Base-by-base conservation (phyloP, 495 filamentous ascomycete species). In the Penicillium coffeae region DNA sequence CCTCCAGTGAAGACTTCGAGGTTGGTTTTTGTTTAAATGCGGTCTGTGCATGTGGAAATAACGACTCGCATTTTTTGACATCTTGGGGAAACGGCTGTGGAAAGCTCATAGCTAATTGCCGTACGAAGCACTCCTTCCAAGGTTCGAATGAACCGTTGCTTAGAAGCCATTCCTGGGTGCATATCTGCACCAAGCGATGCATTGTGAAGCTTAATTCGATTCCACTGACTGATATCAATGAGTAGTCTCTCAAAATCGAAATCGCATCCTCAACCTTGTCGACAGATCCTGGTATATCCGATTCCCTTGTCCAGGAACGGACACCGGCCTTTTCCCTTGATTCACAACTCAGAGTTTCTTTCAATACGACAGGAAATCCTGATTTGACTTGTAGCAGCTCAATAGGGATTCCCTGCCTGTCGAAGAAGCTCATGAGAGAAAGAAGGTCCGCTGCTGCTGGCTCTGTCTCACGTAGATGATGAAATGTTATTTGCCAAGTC, bases 401-500 rank as follows among this genome's bases (percentile, higher is more conserved):
- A n/a, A n/a, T n/a, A 3, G 65, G 57, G 42, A 75, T 73, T 21
- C 57, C 63, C 52, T 70, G 62, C 37, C 62, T 58, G 50, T 74
- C 67, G 41, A 74, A 73, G 40, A 76, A 59, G 41, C 65, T 68
- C 65, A 74, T 75, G 0, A 75, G 51, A 6, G 70, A 60, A 18
- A 74, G 48, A 2, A 77, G 48, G 16, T 69, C 51, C 1, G 64
- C 57, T 1, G 72, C 64, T 19, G 59, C 49, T 0, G 50, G 56
- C 36, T 45, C 27, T 30, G 59, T 57, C 3, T 56, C 46, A 1
- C 38, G 41, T 8, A 79, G 70, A 8, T 73, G 65, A 9, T 73
- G 59, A 48, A 78, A 79, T 0, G 73, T 74, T n/a, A 78, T 58
- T 45, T 65, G 45, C 72, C 70, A 78, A 15, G 73, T 75, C 4